Conservation (phyloP, 2,329 filamentous ascomycete species). For the Dryadomyces quercus-mongolicae region DNA sequence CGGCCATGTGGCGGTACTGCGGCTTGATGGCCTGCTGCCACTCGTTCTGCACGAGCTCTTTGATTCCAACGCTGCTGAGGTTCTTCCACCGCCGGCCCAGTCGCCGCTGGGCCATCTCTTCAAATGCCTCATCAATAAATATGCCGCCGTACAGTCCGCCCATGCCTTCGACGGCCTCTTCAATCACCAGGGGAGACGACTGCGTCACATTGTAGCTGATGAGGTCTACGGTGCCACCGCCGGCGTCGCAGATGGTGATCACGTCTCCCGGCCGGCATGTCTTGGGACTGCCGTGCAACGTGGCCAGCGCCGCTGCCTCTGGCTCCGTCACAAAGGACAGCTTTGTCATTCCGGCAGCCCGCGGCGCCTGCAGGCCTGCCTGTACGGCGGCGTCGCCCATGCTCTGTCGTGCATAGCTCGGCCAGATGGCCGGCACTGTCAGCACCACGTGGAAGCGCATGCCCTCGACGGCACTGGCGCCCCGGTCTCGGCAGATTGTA, state of each 20-base stretch:
- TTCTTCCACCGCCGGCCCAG: constrained; percentile 32
- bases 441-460: constrained; percentile 24
- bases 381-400: constrained; percentile 23
- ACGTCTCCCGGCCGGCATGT: constrained; percentile 10
- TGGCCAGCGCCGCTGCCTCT: constrained; percentile 30
- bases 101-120: constrained; percentile 29
- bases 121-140: constrained; percentile 36
- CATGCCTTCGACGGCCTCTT: constrained; percentile 35
- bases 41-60: constrained; percentile 30
- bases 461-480: constrained; percentile 5
- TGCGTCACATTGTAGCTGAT: constrained; percentile 35
- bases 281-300: constrained; percentile 20
- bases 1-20: constrained; percentile 21
- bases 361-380: constrained; percentile 23
- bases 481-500: constrained; percentile 14
- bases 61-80: constrained; percentile 27
- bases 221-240: constrained; percentile 26
- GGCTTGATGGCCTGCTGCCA: constrained; percentile 24
- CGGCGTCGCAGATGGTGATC: constrained; percentile 19
- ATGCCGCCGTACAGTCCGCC: constrained; percentile 38
- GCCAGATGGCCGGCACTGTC: constrained; percentile 34
- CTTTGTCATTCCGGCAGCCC: constrained; percentile 16
- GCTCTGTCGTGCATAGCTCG: constrained; percentile 20
- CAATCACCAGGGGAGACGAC: constrained; percentile 23
- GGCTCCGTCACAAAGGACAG: constrained; percentile 29